Percentiles rank a stretch among this genome's conserved stretches.
Evolutionary conservation across 768 basidiomycete genomes (phyloP).

Genomic region (Calocybe cyanea): DNA sequence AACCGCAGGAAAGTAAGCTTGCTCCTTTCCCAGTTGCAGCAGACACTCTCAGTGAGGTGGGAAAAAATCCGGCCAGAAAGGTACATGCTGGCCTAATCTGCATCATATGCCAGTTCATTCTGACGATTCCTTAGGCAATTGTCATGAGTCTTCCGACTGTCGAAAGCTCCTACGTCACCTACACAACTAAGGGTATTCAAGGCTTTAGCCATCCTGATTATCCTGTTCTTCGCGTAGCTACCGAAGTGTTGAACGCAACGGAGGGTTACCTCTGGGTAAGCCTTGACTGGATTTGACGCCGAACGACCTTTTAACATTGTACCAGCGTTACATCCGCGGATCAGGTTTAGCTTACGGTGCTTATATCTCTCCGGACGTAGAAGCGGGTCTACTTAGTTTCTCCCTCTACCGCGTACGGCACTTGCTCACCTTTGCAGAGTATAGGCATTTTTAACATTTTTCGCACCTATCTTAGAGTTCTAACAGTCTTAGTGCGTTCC

Average conservation of each 20-base stretch:
- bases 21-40: slow-evolving; percentile 61
- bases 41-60: slow-evolving; percentile 72
- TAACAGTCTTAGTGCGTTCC: slow-evolving; percentile 72
- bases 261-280: slow-evolving; percentile 93
- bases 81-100: slow-evolving; percentile 29
- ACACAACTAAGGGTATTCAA: slow-evolving; percentile 73
- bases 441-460: neutral
- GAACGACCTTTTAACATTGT: slow-evolving; percentile 8
- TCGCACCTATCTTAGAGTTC: slow-evolving; percentile 55
- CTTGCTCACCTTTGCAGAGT: neutral
- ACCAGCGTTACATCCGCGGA: slow-evolving; percentile 85
- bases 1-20: slow-evolving; percentile 48
- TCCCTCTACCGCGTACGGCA: slow-evolving; percentile 69
- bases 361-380: slow-evolving; percentile 66
- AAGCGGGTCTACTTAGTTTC: slow-evolving; percentile 75
- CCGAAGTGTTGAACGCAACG: slow-evolving; percentile 86
- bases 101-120: neutral
- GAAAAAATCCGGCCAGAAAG: slow-evolving; percentile 68
- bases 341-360: slow-evolving; percentile 96
- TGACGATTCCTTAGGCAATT: slow-evolving; percentile 52
- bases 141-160: slow-evolving; percentile 90
- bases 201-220: slow-evolving; percentile 82
- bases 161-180: slow-evolving; percentile 84
- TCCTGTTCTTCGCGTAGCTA: slow-evolving; percentile 79
- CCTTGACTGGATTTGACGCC: neutral